Base-by-base conservation (phyloP, 257 asterid species). In the Solanum clarkiae region DNA sequence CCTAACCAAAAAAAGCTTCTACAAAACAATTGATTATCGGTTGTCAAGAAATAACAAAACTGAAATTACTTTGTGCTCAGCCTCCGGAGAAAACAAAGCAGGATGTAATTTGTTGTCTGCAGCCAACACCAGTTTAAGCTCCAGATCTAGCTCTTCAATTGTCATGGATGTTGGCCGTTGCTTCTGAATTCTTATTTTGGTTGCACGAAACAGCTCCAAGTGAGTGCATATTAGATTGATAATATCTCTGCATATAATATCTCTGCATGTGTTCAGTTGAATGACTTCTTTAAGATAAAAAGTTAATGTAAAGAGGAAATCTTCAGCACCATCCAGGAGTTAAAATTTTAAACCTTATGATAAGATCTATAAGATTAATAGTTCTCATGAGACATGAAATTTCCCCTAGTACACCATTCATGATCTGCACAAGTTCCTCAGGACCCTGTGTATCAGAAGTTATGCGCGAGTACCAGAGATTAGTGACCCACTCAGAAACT, bases 401-500 rank as follows among this genome's bases (percentile, higher is more conserved):
- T 90, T 94, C 98, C 82, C 96, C 99, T 36, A 93, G 84, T 65
- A 90, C 96, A 82, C 95, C 95, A 84, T 96, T 96, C 86, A 96
- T 94, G 90, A 96, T 90, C 93, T 89, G 90, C 85, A 91, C 94
- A 82, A 96, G 94, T 94, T 96, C 98, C 87, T 95, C 98, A 68
- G 97, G 97, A 56, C 87, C 96, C 89, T 93, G 98, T 90, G 88
- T 88, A 88, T 96, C 99, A 83, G 97, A 91, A 83, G 98, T 96
- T 87, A 96, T 75, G 87, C 97, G 97, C 32, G 96, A 91, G 90
- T 94, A 96, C 99, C 99, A 96, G 86, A 96, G 94, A 85, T 92
- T 91, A 70, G 98, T 93, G 80, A 95, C 98, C 98, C 98, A 96
- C 91, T 96, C 99, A 60, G 98, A 95, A 87, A 96, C 95, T 53